phyloP scores from a whole-genome alignment of 2,329 filamentous ascomycete species.

The Lecanicillium sp. region DNA sequence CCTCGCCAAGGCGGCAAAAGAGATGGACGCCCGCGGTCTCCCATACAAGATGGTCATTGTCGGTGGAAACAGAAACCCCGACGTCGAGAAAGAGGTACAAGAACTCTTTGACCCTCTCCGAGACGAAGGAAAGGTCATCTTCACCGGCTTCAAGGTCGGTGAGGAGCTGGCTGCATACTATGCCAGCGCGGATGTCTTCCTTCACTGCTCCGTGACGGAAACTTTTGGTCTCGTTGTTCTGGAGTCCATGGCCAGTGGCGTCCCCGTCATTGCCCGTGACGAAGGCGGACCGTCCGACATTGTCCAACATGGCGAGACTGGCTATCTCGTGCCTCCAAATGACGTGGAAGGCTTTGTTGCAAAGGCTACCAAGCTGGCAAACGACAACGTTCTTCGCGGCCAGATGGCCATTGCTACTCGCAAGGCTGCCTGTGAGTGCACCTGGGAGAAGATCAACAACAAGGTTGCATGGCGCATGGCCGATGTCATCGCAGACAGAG shows the following conservation, averaged over 20 bases:
- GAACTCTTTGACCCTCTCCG: conserved; percentile 47
- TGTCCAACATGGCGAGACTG: conserved; percentile 49
- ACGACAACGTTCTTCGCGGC: conserved; percentile 33
- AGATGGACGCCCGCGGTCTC: conserved; percentile 47
- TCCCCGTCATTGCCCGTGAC: conserved; percentile 62
- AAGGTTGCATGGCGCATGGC: conserved; percentile 58
- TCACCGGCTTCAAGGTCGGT: conserved; percentile 58
- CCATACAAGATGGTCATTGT: conserved; percentile 59
- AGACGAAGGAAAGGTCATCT: conserved; percentile 48
- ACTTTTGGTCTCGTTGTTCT: conserved; percentile 65
- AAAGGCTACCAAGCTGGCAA: conserved; percentile 41
- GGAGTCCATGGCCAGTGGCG: conserved; percentile 63
- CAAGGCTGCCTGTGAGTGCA: conserved; percentile 52
- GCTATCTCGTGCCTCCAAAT: conserved; percentile 52
- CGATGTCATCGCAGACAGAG: conserved; percentile 41
- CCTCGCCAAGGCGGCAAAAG: conserved; percentile 46
- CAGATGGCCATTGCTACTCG: conserved; percentile 42
- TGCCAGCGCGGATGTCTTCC: conserved; percentile 60
- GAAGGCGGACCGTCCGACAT: conserved; percentile 64
- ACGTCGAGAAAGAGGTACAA: conserved; percentile 54
- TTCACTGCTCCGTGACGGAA: conserved; percentile 65
- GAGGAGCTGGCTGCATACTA: conserved; percentile 57
- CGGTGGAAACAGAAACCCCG: conserved; percentile 57
- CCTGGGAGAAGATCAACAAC: conserved; percentile 67
- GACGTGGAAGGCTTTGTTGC: conserved; percentile 52